These are phyloP conservation scores for Desmodesmus armatus DNA, from an alignment of 139 green algal species.

Conservation along the genomic window DNA sequence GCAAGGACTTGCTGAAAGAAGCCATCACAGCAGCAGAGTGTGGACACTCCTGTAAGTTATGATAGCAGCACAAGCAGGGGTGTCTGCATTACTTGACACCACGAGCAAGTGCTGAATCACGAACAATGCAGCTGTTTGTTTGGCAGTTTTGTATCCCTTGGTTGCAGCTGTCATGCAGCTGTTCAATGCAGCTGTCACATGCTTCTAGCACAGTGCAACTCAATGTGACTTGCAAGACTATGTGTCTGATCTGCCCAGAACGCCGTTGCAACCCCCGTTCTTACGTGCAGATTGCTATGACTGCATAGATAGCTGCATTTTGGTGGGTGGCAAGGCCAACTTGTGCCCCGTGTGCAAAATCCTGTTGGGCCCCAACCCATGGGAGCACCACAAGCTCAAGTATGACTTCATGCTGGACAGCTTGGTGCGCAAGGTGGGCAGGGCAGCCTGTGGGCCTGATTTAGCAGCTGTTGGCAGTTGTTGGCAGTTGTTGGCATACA, in stretches of 20 bases:
- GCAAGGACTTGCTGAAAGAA: constrained; percentile 50
- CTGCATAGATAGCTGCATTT: constrained; percentile 49
- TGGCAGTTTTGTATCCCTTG: background rate
- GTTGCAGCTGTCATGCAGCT: background rate
- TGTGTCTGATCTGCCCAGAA: background rate
- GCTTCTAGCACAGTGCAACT: background rate
- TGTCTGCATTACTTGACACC: background rate
- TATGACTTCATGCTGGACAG: constrained; percentile 55
- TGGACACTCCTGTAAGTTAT: constrained; percentile 52
- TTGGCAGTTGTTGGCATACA: too few species aligned
- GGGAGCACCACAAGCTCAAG: constrained; percentile 52
- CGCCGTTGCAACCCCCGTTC: background rate
- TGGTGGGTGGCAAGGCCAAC: constrained; percentile 54
- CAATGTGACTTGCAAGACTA: too few species aligned
- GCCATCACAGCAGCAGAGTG: constrained; percentile 54
- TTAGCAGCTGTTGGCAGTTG: too few species aligned
- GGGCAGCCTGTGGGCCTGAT: too few species aligned
- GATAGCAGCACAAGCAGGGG: background rate
- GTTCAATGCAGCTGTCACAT: background rate
- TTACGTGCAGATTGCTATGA: constrained; percentile 54
- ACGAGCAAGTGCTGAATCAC: background rate
- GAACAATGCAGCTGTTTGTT: background rate
- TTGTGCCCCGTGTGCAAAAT: constrained; percentile 52
- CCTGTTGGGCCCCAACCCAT: constrained; percentile 58
- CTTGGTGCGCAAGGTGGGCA: constrained; percentile 50